Evolutionary conservation across 192 early-diverging fungal genomes (phyloP).

Genomic region (Coemansia sp.): DNA sequence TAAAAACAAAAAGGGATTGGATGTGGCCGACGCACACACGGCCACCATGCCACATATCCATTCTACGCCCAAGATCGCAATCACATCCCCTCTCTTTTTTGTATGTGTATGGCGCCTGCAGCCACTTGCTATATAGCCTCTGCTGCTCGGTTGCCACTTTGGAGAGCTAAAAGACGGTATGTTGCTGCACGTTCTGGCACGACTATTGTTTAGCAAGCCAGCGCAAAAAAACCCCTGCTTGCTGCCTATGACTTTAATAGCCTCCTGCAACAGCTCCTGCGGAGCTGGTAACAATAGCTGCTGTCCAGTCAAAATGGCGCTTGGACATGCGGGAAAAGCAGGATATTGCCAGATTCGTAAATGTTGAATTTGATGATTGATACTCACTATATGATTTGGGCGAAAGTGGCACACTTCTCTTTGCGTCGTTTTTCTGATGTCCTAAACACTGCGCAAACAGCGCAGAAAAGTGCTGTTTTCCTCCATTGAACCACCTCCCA

Average conservation of each 20-base stretch:
- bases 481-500: background rate
- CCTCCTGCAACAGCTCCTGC: background rate
- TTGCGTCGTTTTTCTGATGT: background rate
- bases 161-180: background rate
- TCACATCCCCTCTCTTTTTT: background rate
- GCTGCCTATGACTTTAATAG: no score
- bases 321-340: background rate
- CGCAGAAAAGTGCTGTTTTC: background rate
- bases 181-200: constrained; percentile 1
- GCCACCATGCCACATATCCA: background rate
- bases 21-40: background rate
- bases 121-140: background rate
- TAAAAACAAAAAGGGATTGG: background rate
- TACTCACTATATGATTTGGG: background rate
- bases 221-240: no score
- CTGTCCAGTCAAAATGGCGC: background rate
- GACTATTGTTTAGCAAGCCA: background rate
- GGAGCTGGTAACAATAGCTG: background rate
- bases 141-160: background rate
- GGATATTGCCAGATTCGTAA: background rate
- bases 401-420: background rate
- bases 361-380: background rate
- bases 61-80: background rate
- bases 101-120: background rate
- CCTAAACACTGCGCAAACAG: background rate